Base-by-base conservation (phyloP, 345 rosid species). In the Euclidium syriacum region DNA sequence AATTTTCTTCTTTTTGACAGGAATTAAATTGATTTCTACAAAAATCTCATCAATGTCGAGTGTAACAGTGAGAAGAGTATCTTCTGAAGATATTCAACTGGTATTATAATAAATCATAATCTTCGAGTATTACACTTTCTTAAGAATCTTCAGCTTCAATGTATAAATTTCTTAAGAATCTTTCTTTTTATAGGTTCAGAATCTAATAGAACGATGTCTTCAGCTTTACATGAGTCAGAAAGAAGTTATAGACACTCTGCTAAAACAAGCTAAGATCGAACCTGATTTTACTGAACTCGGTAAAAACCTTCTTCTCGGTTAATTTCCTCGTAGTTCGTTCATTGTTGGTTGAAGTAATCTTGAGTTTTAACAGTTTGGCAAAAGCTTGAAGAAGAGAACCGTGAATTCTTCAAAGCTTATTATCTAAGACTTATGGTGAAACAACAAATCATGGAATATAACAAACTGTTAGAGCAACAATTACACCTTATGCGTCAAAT, bases 381-480 rank as follows among this genome's bases (percentile, higher is more conserved):
- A 80, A 89, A 85, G 82, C 98, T 92, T 58, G 96, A 92, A 75
- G 96, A 92, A 77, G 91, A 89, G 76, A 92, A 92, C 73, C 71
- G 69, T 5, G 96, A 89, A 2, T 92, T 92, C 75, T 92, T 92
- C 74, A 75, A 80, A 63, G 96, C 96, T 22, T 92, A 92, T 80
- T 75, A 86, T 75, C 74, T 92, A 54, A 92, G 95, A 64, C 75
- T 89, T 66, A 83, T 48, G 79, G 85, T 89, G 58, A 92, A 92
- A 79, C 79, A 81, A 39, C 98, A 92, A 75, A 86, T 92, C 35
- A 36, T 67, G 66, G 96, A 88, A 74, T 92, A 85, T 67, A 92
- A 92, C 76, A 79, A 81, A 80, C 82, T 92, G 58, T 96, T 92
- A 64, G 95, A 81, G 78, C 87, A 83, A 52, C 98, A 92, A 67